A percentile compares a stretch with the other conserved stretches of the same genome.
These are phyloP conservation scores for Myochromella boudieri DNA, from an alignment of 768 basidiomycete species.

Conservation along the genomic window DNA sequence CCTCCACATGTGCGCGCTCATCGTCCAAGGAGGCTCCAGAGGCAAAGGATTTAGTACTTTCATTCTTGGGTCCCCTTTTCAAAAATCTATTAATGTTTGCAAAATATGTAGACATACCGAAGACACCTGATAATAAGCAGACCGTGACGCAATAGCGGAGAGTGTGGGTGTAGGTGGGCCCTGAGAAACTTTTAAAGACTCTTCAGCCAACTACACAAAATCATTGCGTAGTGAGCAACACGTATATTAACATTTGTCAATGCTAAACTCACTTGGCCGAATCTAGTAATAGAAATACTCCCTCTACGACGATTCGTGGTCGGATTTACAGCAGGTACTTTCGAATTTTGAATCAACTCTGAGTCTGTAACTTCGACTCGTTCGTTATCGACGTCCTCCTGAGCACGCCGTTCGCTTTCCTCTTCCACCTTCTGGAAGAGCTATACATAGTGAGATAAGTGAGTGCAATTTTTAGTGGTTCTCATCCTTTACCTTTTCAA, in stretches of 20 bases:
- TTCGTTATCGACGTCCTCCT: slow-evolving; percentile 7
- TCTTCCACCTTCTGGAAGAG: slow-evolving; percentile 19
- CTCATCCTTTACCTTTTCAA: slow-evolving; percentile 13
- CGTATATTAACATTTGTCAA: too few species aligned
- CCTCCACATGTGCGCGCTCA: slow-evolving; percentile 34
- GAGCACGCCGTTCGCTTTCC: slow-evolving; percentile 17
- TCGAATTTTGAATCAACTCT: neutral
- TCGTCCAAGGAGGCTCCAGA: slow-evolving; percentile 38
- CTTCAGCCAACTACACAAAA: slow-evolving; percentile 19
- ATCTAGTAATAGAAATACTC: slow-evolving; percentile 58
- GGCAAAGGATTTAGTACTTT: slow-evolving; percentile 42
- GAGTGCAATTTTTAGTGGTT: neutral
- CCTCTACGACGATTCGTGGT: slow-evolving; percentile 42
- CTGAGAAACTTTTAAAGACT: slow-evolving; percentile 21
- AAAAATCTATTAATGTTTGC: slow-evolving; percentile 9
- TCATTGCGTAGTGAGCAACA: slow-evolving; percentile 16
- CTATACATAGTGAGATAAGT: slow-evolving; percentile 1
- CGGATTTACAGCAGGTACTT: slow-evolving; percentile 21
- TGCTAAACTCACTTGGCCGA: slow-evolving; percentile 51
- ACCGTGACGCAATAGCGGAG: slow-evolving; percentile 40
- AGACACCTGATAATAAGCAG: slow-evolving; percentile 43
- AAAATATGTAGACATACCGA: neutral
- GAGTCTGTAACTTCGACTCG: neutral
- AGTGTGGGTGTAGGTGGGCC: slow-evolving; percentile 32
- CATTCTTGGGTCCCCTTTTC: slow-evolving; percentile 32